These are phyloP conservation scores for Musa acuminata DNA, from an alignment of 176 grass and related monocot species.

Conservation along the genomic window DNA sequence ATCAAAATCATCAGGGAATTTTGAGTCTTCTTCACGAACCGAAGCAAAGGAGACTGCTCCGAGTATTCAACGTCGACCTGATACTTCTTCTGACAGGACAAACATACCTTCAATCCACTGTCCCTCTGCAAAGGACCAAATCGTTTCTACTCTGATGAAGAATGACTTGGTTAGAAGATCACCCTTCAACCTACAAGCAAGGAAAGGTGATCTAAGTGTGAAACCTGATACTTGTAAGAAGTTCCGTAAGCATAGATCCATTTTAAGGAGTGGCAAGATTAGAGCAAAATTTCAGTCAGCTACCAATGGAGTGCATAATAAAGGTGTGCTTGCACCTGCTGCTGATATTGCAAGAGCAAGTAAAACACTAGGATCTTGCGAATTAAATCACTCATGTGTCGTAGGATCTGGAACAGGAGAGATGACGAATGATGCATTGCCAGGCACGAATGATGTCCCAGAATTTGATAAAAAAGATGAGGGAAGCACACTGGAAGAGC, in stretches of 20 bases:
- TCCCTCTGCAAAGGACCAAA: neutral
- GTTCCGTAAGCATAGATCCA: constrained; percentile 53
- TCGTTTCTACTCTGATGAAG: neutral
- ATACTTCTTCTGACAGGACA: constrained; percentile 30
- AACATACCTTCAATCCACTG: neutral
- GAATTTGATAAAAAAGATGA: neutral
- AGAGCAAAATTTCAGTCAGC: constrained; percentile 33
- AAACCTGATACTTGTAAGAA: constrained; percentile 33
- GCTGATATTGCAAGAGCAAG: constrained; percentile 28
- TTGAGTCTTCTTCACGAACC: constrained; percentile 34
- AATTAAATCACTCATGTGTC: neutral
- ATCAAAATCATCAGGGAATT: constrained; percentile 35
- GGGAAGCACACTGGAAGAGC: constrained; percentile 23
- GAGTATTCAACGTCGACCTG: constrained; percentile 28
- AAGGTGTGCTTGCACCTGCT: constrained; percentile 21
- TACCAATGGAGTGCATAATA: constrained; percentile 22
- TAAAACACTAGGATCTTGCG: constrained; percentile 30
- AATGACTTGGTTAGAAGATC: constrained; percentile 21
- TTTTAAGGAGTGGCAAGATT: constrained; percentile 39
- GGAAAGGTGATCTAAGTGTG: constrained; percentile 23
- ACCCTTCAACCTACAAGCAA: constrained; percentile 24
- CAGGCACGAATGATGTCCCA: neutral
- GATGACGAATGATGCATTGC: constrained; percentile 24
- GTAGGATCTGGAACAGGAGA: constrained; percentile 16
- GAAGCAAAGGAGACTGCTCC: constrained; percentile 41